phyloP scores from a whole-genome alignment of 23 red algal species.

The Agarophyton chilense region DNA sequence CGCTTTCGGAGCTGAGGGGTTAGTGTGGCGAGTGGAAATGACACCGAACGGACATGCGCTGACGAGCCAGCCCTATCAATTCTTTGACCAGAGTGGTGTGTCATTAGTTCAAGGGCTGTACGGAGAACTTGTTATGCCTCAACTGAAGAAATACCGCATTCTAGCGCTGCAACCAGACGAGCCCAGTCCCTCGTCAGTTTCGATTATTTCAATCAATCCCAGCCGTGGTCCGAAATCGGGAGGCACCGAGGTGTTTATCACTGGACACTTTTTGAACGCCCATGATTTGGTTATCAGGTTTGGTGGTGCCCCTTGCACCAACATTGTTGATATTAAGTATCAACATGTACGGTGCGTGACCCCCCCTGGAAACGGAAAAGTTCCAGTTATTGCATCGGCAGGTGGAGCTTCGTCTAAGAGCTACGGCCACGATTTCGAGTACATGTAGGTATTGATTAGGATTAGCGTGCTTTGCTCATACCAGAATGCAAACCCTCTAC shows the following conservation, averaged over 20 bases:
- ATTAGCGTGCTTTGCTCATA: not conserved
- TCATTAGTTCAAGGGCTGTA: slow-evolving; percentile 25
- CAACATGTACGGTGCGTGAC: slow-evolving; percentile 40
- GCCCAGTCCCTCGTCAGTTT: not conserved
- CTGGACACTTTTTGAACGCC: slow-evolving; percentile 36
- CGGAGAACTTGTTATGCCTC: slow-evolving; percentile 74
- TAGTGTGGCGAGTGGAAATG: slow-evolving; percentile 38
- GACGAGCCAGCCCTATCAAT: slow-evolving; percentile 35
- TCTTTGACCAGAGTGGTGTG: slow-evolving; percentile 54
- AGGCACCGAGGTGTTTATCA: slow-evolving; percentile 56
- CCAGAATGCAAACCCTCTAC: not conserved
- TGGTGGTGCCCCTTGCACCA: slow-evolving; percentile 33
- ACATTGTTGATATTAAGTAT: slow-evolving; percentile 20
- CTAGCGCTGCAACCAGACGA: slow-evolving; percentile 36
- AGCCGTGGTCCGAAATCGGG: slow-evolving; percentile 44
- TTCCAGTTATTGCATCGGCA: slow-evolving; percentile 33
- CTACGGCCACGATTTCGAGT: slow-evolving; percentile 43
- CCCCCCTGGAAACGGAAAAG: slow-evolving; percentile 44
- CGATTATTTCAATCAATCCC: slow-evolving; percentile 44
- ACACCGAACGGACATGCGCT: slow-evolving; percentile 13
- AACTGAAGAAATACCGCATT: slow-evolving; percentile 50
- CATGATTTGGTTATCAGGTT: slow-evolving; percentile 15
- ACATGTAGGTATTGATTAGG: slow-evolving; percentile 37
- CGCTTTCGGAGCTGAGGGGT: slow-evolving; percentile 40
- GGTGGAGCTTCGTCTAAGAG: slow-evolving; percentile 6